Evolutionary conservation across 805 yeast species (phyloP), one percentile per base, ranked within the genome.

Genomic region (Spathaspora gorwiae): DNA sequence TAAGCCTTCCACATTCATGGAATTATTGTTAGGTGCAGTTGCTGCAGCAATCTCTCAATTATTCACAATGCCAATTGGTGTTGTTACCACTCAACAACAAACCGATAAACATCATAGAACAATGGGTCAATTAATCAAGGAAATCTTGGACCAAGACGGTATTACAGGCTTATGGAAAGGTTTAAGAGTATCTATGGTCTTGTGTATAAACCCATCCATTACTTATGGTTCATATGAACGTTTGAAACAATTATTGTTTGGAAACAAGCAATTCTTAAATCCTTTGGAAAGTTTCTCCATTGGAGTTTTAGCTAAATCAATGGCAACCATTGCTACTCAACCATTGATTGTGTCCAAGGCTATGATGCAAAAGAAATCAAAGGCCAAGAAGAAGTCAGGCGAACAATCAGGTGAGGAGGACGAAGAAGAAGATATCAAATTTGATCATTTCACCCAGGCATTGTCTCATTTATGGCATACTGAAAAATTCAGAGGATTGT

Each of bases 291-390:
- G 82, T 58, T 88, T 84, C 62, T 48, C 79, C 32, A 65, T 87
- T 12, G 96, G 96, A 5, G 87, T 90, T n/a, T 49, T 85, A 36
- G 84, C 94, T 43, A 88, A 88, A 68, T 77, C 86, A 49, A 64
- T 86, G 60, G 95, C 96, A 6, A 88, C 96, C 0, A 39, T 87
- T 10, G 73, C 80, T 3, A 87, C 96, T 0, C 95, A 87, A 67
- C 96, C 96, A 2, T 69, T 88, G 62, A 88, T 88, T 57, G 86
- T 87, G 1, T 81, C 95, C 11, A 88, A 88, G 64, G 92, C 86
- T 12, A 79, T 86, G 78, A 76, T 87, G 49, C 96, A 88, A 65
- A 71, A 70, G 63, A 70, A 71, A 51, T 46, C 49, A 26, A 49
- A 55, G 42, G 35, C 36, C 19, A 58, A 44, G 13, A 45, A 48